These are phyloP conservation scores for Zalaria sp. DNA, from an alignment of 2,329 filamentous ascomycete genomes.

Conservation along the genomic window DNA sequence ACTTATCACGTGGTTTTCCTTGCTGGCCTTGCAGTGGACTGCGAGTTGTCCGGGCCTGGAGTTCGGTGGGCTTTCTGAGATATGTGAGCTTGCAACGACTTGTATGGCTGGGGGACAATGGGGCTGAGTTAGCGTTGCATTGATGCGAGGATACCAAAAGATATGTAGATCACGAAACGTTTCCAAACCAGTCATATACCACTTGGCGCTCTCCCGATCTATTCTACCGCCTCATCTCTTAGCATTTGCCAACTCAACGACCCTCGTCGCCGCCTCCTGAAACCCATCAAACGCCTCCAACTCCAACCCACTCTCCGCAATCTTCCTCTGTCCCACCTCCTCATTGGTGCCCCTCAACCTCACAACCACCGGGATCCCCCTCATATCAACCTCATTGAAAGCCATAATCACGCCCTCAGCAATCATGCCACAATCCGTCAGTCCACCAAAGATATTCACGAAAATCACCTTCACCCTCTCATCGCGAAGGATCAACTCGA, in stretches of 20 bases:
- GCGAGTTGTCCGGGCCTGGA: too few species aligned
- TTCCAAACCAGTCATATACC: too few species aligned
- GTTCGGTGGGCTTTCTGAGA: too few species aligned
- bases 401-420: conserved; percentile 60
- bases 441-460: conserved; percentile 56
- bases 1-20: too few species aligned
- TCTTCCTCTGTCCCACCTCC: conserved; percentile 52
- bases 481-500: conserved; percentile 60
- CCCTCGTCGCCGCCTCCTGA: conserved; percentile 56
- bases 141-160: too few species aligned
- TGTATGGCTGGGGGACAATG: too few species aligned
- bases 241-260: conserved; percentile 40
- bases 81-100: too few species aligned
- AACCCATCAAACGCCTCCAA: conserved; percentile 62
- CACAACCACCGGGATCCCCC: conserved; percentile 55
- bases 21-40: too few species aligned
- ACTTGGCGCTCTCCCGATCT: too few species aligned
- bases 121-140: too few species aligned
- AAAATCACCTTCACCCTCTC: conserved; percentile 57
- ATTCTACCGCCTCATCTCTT: too few species aligned
- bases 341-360: conserved; percentile 64
- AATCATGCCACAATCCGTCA: conserved; percentile 71
- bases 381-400: conserved; percentile 49
- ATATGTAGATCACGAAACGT: too few species aligned
- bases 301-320: conserved; percentile 52